Evolutionary conservation across 2,329 filamentous ascomycete genomes (phyloP).

Genomic region (Venturia pyrina): DNA sequence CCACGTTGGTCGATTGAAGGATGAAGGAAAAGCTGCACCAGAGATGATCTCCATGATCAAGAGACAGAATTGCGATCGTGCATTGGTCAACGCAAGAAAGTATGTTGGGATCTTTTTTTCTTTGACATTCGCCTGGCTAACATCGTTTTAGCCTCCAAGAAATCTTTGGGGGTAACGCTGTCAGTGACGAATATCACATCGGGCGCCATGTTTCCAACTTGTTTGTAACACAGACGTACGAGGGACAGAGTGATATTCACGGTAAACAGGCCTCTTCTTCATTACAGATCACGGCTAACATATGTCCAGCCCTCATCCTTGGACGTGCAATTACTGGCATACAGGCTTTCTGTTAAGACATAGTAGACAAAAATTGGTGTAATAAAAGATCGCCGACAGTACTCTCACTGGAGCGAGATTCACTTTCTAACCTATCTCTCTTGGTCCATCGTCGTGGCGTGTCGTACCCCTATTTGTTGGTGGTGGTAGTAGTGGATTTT

Average conservation of each 20-base stretch:
- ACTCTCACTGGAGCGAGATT: no score
- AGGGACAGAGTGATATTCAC: conserved; percentile 97
- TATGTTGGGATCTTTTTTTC: conserved; percentile 21
- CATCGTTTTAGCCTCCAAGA: conserved; percentile 61
- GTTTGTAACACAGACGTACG: conserved; percentile 96
- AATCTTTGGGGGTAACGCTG: conserved; percentile 95
- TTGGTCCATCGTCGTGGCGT: no score
- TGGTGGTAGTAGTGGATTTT: no score
- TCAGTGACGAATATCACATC: conserved; percentile 93
- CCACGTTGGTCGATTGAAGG: conserved; percentile 88
- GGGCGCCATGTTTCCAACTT: conserved; percentile 91
- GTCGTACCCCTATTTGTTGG: no score
- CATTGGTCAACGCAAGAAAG: conserved; percentile 65
- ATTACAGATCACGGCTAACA: conserved; percentile 3
- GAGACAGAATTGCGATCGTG: conserved; percentile 91
- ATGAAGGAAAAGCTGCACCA: conserved; percentile 74
- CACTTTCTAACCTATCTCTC: no score
- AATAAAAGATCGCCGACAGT: no score
- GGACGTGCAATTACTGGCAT: conserved; percentile 14
- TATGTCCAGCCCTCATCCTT: conserved; percentile 12
- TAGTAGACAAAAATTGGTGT: neutral
- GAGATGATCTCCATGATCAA: conserved; percentile 99
- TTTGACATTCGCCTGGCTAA: neutral
- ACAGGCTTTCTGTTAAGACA: conserved; percentile 13
- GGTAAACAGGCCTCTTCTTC: conserved; percentile 45